These are phyloP conservation scores for Phyllosticta citriasiana DNA, from an alignment of 2,329 filamentous ascomycete species.

Conservation along the genomic window DNA sequence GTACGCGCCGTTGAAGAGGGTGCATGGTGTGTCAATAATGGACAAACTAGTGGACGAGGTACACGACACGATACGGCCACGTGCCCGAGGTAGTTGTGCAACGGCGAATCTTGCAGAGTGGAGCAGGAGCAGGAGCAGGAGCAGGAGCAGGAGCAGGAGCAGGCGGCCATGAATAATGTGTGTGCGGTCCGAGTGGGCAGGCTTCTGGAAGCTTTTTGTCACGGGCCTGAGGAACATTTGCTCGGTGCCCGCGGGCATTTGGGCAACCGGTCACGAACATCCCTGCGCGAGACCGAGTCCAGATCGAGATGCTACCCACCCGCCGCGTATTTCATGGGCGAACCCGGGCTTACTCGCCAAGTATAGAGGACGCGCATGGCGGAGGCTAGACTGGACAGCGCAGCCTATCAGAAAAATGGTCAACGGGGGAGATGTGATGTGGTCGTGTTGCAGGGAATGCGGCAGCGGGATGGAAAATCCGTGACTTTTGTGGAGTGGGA, in stretches of 20 bases:
- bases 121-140: background rate
- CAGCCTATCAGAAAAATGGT: background rate
- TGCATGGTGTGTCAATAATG: background rate
- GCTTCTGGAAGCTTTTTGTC: background rate
- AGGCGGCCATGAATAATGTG: background rate
- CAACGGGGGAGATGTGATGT: background rate
- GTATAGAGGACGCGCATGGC: background rate
- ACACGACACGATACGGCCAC: background rate
- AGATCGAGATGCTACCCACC: background rate
- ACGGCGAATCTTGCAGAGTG: background rate
- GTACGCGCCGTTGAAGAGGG: background rate
- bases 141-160: background rate
- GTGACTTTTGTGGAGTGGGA: background rate
- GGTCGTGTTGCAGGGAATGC: constrained; percentile 3
- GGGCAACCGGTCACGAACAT: background rate
- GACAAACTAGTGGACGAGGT: background rate
- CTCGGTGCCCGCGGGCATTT: background rate
- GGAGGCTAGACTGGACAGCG: background rate
- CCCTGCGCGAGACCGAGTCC: background rate
- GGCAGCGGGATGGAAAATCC: constrained; percentile 8
- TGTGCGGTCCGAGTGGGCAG: background rate
- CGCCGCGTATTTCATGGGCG: background rate
- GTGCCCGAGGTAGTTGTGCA: background rate
- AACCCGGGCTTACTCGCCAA: background rate
- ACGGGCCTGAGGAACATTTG: background rate